Conservation (phyloP, 1,284 basidiomycete species). For the Meripilus lineatus region DNA sequence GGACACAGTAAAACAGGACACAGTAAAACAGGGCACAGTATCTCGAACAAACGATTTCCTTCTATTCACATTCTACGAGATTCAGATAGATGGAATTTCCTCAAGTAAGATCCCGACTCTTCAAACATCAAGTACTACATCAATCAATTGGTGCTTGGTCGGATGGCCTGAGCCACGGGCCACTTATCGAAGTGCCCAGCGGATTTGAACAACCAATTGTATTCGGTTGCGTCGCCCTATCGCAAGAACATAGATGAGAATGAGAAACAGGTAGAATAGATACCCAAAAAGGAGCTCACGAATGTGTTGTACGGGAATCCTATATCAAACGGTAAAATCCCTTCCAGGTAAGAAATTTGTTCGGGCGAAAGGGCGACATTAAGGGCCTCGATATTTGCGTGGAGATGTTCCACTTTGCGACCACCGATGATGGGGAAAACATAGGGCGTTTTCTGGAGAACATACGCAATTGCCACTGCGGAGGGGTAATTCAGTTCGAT, state of each 20-base stretch:
- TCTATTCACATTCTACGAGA: too few species aligned
- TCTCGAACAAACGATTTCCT: too few species aligned
- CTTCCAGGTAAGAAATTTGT: conserved; percentile 39
- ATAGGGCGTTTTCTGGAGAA: conserved; percentile 39
- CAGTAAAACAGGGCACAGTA: too few species aligned
- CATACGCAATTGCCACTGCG: conserved; percentile 40
- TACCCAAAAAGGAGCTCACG: conserved; percentile 24
- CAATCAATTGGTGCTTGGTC: conserved; percentile 6
- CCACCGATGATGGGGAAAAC: conserved; percentile 40
- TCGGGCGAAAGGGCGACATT: conserved; percentile 33
- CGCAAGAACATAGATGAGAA: not conserved
- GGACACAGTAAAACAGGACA: too few species aligned
- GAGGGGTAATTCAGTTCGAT: not conserved
- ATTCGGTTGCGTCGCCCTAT: conserved; percentile 13
- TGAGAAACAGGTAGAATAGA: not conserved
- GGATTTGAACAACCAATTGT: conserved; percentile 7
- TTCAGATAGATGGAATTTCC: too few species aligned
- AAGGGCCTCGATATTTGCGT: conserved; percentile 41
- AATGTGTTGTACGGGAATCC: conserved; percentile 38
- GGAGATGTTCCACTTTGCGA: conserved; percentile 43
- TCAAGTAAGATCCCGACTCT: too few species aligned
- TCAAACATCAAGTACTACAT: too few species aligned
- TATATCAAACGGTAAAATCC: conserved; percentile 31
- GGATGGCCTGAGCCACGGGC: conserved; percentile 10
- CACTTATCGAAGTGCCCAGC: conserved; percentile 15